Conservation (phyloP, 202 grass and related monocot species). For the Panicum hallii region DNA sequence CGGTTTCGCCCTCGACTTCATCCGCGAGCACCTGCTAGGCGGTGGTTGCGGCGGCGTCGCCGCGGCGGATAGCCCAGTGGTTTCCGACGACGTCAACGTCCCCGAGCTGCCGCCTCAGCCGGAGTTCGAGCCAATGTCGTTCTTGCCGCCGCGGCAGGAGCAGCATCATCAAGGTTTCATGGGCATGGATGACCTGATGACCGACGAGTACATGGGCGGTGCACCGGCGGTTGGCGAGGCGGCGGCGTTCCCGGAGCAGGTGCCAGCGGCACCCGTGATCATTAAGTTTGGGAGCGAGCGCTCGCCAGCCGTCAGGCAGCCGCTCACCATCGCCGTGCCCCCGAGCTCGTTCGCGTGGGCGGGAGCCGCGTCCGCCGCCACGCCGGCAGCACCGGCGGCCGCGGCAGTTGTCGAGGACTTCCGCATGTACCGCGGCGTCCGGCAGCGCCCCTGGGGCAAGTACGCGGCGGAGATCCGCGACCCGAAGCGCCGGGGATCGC, state of each 20-base stretch:
- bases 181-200: background rate
- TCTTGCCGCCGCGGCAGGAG: background rate
- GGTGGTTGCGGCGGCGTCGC: background rate
- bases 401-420: slow-evolving; percentile 17
- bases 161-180: slow-evolving; percentile 21
- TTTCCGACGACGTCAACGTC: slow-evolving; percentile 27
- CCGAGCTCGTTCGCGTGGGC: slow-evolving; percentile 36
- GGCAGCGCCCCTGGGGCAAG: slow-evolving; percentile 65
- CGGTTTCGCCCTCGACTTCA: slow-evolving; percentile 40
- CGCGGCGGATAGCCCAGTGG: background rate
- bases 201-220: slow-evolving; percentile 22
- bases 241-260: slow-evolving; percentile 5
- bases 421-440: slow-evolving; percentile 65
- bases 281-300: slow-evolving; percentile 45
- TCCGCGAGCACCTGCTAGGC: slow-evolving; percentile 55
- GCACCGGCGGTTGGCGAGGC: background rate
- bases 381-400: background rate
- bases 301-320: slow-evolving; percentile 2
- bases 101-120: background rate
- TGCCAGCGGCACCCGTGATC: slow-evolving; percentile 27
- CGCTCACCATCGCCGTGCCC: slow-evolving; percentile 48
- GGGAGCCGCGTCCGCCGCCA: background rate
- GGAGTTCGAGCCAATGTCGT: slow-evolving; percentile 19
- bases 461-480: slow-evolving; percentile 91
- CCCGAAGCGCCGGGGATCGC: slow-evolving; percentile 62